phyloP scores from a whole-genome alignment of 768 basidiomycete species.

The Lactarius vividus region DNA sequence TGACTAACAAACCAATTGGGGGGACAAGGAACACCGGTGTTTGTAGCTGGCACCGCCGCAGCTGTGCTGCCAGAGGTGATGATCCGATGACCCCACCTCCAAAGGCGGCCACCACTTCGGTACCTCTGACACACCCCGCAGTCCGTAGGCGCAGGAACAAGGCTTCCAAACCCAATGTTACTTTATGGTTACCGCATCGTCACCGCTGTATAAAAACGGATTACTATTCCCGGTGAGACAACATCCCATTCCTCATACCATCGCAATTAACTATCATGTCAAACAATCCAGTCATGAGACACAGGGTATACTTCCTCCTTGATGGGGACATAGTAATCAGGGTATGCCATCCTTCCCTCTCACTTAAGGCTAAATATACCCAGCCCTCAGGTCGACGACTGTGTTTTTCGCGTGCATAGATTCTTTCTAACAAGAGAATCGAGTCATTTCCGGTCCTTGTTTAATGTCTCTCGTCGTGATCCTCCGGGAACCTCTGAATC shows the following conservation, averaged over 20 bases:
- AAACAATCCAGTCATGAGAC: rapidly evolving
- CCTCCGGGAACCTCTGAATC: conserved; percentile 33
- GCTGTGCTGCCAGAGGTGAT: not conserved
- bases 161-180: not conserved
- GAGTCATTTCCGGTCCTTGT: conserved; percentile 38
- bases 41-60: conserved; percentile 5
- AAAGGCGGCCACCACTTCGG: not conserved
- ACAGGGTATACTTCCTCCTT: not conserved
- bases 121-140: not conserved
- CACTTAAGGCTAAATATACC: not conserved
- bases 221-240: not conserved
- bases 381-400: conserved; percentile 49
- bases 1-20: conserved; percentile 1
- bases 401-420: conserved; percentile 55
- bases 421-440: conserved; percentile 68
- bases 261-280: too few species aligned
- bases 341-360: not conserved
- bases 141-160: not conserved
- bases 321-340: not conserved
- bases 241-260: not conserved
- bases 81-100: not conserved
- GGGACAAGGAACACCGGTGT: not conserved
- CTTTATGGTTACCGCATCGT: not conserved
- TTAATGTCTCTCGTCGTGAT: conserved; percentile 29
- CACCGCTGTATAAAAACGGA: conserved; percentile 8